A percentile compares a stretch with the other conserved stretches of the same genome.
These are phyloP conservation scores for Hevea brasiliensis DNA, from an alignment of 345 rosid genomes.

Conservation along the genomic window DNA sequence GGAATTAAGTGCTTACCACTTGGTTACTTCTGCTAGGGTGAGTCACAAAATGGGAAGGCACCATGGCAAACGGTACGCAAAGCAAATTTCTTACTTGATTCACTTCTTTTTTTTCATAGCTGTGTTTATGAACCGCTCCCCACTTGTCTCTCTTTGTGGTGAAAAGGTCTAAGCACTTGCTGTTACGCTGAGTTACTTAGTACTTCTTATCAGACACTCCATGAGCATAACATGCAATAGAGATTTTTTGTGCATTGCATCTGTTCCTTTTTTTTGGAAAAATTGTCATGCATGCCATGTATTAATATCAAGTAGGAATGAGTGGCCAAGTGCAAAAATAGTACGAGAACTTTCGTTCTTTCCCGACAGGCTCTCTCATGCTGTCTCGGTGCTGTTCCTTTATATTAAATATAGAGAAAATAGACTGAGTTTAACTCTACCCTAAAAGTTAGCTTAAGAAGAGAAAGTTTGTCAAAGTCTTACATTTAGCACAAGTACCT, in stretches of 20 bases:
- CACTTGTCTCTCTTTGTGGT: too few species aligned
- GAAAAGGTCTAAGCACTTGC: too few species aligned
- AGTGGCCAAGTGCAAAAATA: neutral
- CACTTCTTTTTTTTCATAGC: neutral
- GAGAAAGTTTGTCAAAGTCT: too few species aligned
- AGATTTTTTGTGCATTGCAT: too few species aligned
- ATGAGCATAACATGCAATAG: neutral
- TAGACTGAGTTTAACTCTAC: too few species aligned
- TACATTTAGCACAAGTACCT: too few species aligned
- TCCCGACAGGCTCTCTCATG: neutral
- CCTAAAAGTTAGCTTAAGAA: too few species aligned
- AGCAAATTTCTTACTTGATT: too few species aligned
- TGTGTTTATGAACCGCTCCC: neutral
- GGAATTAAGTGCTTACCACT: neutral
- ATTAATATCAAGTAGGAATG: neutral
- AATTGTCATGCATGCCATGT: too few species aligned
- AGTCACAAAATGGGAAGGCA: constrained; percentile 59
- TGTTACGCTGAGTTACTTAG: neutral
- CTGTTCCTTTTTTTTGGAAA: neutral
- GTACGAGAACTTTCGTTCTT: neutral
- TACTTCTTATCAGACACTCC: neutral
- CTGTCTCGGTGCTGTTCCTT: neutral
- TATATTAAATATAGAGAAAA: too few species aligned
- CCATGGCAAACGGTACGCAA: constrained; percentile 90
- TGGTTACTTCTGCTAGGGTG: constrained; percentile 49